A percentile compares a stretch with the other conserved stretches of the same genome.
Evolutionary conservation across 768 basidiomycete species (phyloP).

Genomic region (Sporobolomyces phaffii): DNA sequence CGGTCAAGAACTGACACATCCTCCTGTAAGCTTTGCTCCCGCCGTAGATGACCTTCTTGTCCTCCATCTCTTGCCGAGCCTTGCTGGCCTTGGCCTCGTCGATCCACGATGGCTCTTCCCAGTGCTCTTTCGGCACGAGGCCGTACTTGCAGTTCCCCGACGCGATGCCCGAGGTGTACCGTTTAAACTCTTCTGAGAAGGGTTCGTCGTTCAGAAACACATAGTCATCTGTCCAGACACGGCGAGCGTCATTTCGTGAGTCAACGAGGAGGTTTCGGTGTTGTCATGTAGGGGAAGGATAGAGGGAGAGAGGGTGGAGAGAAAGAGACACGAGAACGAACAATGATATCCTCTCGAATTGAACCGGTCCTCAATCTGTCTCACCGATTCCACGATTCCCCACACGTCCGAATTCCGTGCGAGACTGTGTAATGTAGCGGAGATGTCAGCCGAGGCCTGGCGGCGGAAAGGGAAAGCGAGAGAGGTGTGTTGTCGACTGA

Average conservation of each 20-base stretch:
- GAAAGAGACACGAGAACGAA: not conserved
- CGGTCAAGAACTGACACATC: not conserved
- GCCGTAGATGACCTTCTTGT: constrained; percentile 24
- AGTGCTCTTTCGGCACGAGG: constrained; percentile 53
- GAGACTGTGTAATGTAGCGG: not conserved
- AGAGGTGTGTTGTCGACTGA: not conserved
- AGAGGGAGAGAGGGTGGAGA: not conserved
- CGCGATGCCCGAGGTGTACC: constrained; percentile 46
- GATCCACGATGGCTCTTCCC: constrained; percentile 49
- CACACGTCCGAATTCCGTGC: constrained; percentile 20
- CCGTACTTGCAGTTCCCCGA: constrained; percentile 38
- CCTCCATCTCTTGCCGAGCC: constrained; percentile 17
- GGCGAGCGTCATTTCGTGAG: too few relatives aligned
- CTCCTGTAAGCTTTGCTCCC: constrained; percentile 1
- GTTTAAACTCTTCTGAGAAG: constrained; percentile 60
- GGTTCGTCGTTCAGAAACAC: constrained; percentile 76
- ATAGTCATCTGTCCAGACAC: constrained; percentile 62
- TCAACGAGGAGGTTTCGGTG: constrained; percentile 1
- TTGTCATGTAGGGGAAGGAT: not conserved
- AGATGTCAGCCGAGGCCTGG: not conserved
- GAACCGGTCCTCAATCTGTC: constrained; percentile 19
- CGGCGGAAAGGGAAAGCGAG: not conserved
- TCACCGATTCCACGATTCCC: constrained; percentile 7
- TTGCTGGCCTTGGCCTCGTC: constrained; percentile 5
- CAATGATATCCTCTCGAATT: constrained; percentile 8